These are phyloP conservation scores for Monosporascus sp. DNA, from an alignment of 2,329 filamentous ascomycete genomes.

Conservation along the genomic window DNA sequence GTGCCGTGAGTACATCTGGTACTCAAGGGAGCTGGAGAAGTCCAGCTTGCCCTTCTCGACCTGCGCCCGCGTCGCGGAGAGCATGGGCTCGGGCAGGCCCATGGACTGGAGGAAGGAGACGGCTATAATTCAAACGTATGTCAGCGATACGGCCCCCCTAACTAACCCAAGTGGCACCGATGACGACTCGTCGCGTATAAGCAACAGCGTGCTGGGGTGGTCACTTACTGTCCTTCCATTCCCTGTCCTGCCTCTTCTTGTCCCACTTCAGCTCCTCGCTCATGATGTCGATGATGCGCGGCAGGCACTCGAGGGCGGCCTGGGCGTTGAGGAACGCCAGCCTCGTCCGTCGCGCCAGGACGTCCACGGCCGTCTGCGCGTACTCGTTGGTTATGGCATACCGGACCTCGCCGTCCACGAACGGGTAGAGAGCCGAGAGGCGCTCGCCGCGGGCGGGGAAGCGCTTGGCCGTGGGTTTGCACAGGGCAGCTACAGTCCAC, in stretches of 20 bases:
- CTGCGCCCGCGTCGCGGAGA: conserved; percentile 51
- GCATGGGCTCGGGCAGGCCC: conserved; percentile 58
- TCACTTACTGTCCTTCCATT: conserved; percentile 70
- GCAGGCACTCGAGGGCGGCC: conserved; percentile 80
- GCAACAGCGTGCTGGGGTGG: neutral
- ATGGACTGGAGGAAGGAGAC: conserved; percentile 58
- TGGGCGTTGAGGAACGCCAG: conserved; percentile 89
- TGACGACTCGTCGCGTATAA: too few relatives aligned
- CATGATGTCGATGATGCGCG: conserved; percentile 86
- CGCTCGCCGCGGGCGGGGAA: conserved; percentile 81
- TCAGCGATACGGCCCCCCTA: neutral
- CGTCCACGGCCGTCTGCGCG: conserved; percentile 84
- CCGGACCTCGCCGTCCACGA: conserved; percentile 84
- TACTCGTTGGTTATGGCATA: conserved; percentile 88
- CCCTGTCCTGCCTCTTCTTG: conserved; percentile 61
- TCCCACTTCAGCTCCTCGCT: conserved; percentile 77
- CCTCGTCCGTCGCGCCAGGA: conserved; percentile 77
- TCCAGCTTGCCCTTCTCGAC: conserved; percentile 56
- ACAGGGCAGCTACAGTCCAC: conserved; percentile 83
- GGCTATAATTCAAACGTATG: conserved; percentile 30
- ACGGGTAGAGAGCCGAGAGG: conserved; percentile 77
- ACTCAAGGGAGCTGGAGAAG: conserved; percentile 51
- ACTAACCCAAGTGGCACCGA: too few relatives aligned
- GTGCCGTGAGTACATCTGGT: conserved; percentile 57
- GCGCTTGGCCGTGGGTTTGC: conserved; percentile 66